phyloP scores from a whole-genome alignment of 2,329 filamentous ascomycete genomes.

The Ascochyta viciae-villosae region DNA sequence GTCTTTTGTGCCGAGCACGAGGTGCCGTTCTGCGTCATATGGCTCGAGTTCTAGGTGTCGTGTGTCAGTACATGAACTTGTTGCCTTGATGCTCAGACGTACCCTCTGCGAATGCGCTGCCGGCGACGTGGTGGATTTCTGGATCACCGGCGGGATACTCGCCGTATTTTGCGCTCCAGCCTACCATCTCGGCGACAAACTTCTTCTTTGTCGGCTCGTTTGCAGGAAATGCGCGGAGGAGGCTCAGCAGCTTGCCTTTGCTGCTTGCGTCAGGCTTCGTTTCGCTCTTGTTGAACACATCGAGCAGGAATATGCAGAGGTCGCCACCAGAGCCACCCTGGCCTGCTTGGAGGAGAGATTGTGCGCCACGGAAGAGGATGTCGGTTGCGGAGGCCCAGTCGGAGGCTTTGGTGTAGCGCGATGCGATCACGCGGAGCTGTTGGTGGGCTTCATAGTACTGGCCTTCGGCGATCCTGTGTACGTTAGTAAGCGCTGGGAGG shows the following conservation, averaged over 20 bases:
- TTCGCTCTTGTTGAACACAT: slow-evolving; percentile 88
- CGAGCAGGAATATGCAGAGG: slow-evolving; percentile 83
- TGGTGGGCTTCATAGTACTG: slow-evolving; percentile 98
- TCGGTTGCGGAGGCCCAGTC: slow-evolving; percentile 88
- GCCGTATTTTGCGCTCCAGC: slow-evolving; percentile 86
- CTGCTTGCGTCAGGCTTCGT: slow-evolving; percentile 76
- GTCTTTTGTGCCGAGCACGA: slow-evolving; percentile 87
- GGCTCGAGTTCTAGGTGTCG: slow-evolving; percentile 75
- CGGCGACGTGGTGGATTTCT: slow-evolving; percentile 91
- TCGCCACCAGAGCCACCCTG: slow-evolving; percentile 94
- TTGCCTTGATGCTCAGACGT: slow-evolving; percentile 17
- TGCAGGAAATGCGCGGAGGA: slow-evolving; percentile 79
- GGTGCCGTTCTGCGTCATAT: slow-evolving; percentile 91
- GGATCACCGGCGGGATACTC: slow-evolving; percentile 91
- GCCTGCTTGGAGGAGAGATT: slow-evolving; percentile 86
- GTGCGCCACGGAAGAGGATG: slow-evolving; percentile 82
- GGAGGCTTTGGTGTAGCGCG: slow-evolving; percentile 86
- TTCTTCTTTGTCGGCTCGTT: slow-evolving; percentile 92
- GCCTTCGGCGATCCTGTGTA: slow-evolving; percentile 78
- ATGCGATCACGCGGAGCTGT: slow-evolving; percentile 93
- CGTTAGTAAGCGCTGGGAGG: background rate
- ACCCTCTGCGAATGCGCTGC: slow-evolving; percentile 84
- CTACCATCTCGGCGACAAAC: slow-evolving; percentile 85
- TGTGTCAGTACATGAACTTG: background rate
- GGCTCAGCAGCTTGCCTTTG: slow-evolving; percentile 76